Evolutionary conservation across 192 early-diverging fungal species (phyloP), one percentile per base, ranked within the genome.

Genomic region (Backusella mclennaniae): DNA sequence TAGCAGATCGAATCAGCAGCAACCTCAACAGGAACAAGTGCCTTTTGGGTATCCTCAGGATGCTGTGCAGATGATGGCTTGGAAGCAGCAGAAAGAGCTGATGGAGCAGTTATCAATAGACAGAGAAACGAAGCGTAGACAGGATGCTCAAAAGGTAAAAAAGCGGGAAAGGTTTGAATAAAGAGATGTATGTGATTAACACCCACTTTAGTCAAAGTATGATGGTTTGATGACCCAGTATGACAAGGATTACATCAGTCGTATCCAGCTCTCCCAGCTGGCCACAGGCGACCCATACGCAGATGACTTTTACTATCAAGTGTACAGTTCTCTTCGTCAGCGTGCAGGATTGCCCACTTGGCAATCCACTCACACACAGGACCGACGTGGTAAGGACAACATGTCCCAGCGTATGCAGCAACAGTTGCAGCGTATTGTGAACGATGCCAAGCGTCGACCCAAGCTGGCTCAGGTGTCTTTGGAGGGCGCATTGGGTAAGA

Each of bases 261-360:
- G 92, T 66, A 96, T 98, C 73, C 98, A 99, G 82, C 91, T 99
- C 38, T 92, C 94, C 41, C 96, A 98, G 84, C 88, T 99, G 42
- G 95, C 96, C 4, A 93, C 95, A 7, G 95, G 95, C 67, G 95
- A 98, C 78, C 98, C 98, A 33, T 92, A 90, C 29, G 87, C 91
- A 8, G 97, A 98, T 73, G 98, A 99, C 76, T 99, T 98, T 80
- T 99, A 99, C 82, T 96, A 93, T 84, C 95, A 97, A 77, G 92
- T 98, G 70, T 96, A 93, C 86, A 91, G 91, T 35, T 88, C 93
- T 31, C 87, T 93, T 59, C 90, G 90, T 52, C 86, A 85, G 69
- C 87, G 85, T 73, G 72, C 75, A 73, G 87, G 83, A 44, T 79
- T 83, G 63, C 74, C 69, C 63, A 79, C 39, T 73, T 71, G 41